Percentiles rank a stretch among this genome's conserved stretches.
These are phyloP conservation scores for Penicillium decumbens DNA, from an alignment of 2,329 filamentous ascomycete species.

Conservation along the genomic window DNA sequence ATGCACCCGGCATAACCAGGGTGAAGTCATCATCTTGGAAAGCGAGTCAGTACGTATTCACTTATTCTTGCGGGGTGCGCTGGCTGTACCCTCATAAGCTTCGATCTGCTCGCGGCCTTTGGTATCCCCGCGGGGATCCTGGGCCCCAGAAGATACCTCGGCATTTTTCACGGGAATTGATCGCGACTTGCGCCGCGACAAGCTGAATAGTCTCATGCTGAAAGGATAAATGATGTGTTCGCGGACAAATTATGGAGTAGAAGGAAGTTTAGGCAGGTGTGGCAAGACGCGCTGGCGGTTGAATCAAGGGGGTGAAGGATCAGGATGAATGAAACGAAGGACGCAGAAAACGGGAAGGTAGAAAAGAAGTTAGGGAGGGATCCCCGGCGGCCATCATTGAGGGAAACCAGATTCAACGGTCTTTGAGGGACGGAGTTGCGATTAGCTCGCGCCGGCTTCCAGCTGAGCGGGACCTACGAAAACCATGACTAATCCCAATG, in stretches of 20 bases:
- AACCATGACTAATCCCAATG: too few species aligned
- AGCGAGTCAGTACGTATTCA: background rate
- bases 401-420: constrained; percentile 3
- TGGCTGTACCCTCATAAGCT: constrained; percentile 5
- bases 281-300: constrained; percentile 5
- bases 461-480: too few species aligned
- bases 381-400: constrained; percentile 16
- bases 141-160: background rate
- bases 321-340: constrained; percentile 1
- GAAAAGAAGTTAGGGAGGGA: background rate
- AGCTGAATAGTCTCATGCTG: constrained; percentile 4
- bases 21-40: constrained; percentile 1
- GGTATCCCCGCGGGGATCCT: background rate
- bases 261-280: background rate
- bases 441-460: background rate
- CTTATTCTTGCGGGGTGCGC: background rate
- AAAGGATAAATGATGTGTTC: background rate
- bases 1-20: constrained; percentile 16
- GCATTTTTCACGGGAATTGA: background rate
- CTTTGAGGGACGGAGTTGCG: constrained; percentile 5
- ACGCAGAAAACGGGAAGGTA: background rate
- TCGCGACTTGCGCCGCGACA: constrained; percentile 5
- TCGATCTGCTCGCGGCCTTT: background rate
- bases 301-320: background rate
- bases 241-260: background rate